Evolutionary conservation across 768 basidiomycete species (phyloP).

Genomic region (Baorangia bicolor): DNA sequence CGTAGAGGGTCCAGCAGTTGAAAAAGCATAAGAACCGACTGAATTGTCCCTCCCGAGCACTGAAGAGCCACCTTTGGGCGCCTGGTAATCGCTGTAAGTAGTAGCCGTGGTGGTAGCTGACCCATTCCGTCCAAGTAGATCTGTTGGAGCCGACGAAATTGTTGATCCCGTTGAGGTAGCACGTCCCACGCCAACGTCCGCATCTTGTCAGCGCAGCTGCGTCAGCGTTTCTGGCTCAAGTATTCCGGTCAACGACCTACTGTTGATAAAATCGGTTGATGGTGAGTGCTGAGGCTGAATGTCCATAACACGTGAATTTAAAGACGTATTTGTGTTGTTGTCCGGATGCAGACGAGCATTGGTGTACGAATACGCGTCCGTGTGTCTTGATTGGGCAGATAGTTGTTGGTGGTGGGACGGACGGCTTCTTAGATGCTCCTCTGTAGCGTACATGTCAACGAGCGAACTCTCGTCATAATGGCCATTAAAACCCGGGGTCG

Average conservation of each 20-base stretch:
- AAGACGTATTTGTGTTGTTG: constrained; percentile 3
- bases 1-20: constrained; percentile 26
- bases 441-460: constrained; percentile 25
- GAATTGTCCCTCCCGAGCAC: constrained; percentile 16
- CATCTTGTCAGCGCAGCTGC: constrained; percentile 9
- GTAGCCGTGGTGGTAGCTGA: constrained; percentile 30
- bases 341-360: constrained; percentile 16
- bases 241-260: constrained; percentile 18
- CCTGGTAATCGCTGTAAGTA: constrained; percentile 17
- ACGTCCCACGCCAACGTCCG: constrained; percentile 22
- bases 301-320: constrained; percentile 21
- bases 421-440: constrained; percentile 14
- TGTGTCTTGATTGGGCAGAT: constrained; percentile 19
- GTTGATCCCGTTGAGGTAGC: constrained; percentile 32
- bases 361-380: constrained; percentile 16
- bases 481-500: constrained; percentile 24
- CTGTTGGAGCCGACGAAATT: constrained; percentile 26
- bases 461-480: constrained; percentile 25
- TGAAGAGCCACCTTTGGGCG: constrained; percentile 17
- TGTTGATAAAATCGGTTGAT: constrained; percentile 20
- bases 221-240: constrained; percentile 1
- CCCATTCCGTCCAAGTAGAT: constrained; percentile 23
- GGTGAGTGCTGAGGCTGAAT: constrained; percentile 16
- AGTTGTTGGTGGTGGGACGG: constrained; percentile 22
- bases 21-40: constrained; percentile 14